phyloP scores from a whole-genome alignment of 257 asterid species.

The Lycium ferocissimum region DNA sequence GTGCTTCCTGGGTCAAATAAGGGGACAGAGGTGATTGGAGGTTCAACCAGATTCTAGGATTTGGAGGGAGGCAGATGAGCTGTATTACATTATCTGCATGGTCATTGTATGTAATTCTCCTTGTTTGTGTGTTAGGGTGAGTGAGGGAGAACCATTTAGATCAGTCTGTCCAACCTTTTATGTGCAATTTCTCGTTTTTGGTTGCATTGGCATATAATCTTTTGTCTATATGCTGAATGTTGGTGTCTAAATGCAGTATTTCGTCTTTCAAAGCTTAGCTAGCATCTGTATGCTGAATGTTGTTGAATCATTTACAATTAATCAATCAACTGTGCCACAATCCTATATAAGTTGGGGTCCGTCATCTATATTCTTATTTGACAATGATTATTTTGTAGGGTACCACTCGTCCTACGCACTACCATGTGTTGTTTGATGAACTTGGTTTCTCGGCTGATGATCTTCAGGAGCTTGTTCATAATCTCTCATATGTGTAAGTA shows the following conservation, averaged over 20 bases:
- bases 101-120: too few relatives aligned
- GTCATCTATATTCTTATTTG: background rate
- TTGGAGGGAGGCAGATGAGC: background rate
- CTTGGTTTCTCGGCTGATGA: conserved; percentile 85
- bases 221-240: too few relatives aligned
- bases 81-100: too few relatives aligned
- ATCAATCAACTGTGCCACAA: background rate
- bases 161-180: too few relatives aligned
- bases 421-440: conserved; percentile 79
- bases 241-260: too few relatives aligned
- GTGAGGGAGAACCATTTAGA: too few relatives aligned
- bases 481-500: conserved; percentile 88
- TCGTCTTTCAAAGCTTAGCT: background rate
- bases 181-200: too few relatives aligned
- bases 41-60: background rate
- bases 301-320: background rate
- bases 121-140: too few relatives aligned
- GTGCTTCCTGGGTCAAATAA: too few relatives aligned
- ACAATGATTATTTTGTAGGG: conserved; percentile 52
- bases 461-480: conserved; percentile 88
- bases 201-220: too few relatives aligned
- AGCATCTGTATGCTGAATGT: background rate
- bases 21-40: too few relatives aligned
- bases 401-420: conserved; percentile 89
- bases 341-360: background rate